These are phyloP conservation scores for Mortierella sp. DNA, from an alignment of 371 early-diverging fungal genomes.

Conservation along the genomic window DNA sequence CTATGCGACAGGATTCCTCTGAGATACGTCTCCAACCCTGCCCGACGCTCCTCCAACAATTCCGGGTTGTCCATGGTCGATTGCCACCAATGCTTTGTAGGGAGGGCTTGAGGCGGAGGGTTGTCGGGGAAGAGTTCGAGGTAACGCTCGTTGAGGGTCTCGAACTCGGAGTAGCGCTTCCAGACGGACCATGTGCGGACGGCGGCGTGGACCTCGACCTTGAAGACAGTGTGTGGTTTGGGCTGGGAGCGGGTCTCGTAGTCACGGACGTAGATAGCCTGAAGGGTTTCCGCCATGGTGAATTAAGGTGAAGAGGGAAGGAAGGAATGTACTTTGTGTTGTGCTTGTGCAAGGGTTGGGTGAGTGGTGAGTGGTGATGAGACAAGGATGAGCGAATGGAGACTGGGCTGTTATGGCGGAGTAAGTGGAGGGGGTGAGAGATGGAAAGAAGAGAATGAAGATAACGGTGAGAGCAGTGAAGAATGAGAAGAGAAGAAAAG, in stretches of 20 bases:
- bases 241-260: conserved; percentile 74
- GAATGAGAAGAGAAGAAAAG: background rate
- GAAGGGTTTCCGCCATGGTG: conserved; percentile 70
- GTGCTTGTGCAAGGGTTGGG: background rate
- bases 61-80: conserved; percentile 73
- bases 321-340: background rate
- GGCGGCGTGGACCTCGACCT: conserved; percentile 82
- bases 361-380: background rate
- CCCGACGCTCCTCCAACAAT: conserved; percentile 83
- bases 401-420: background rate
- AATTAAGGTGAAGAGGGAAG: background rate
- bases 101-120: conserved; percentile 72
- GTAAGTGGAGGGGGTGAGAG: background rate
- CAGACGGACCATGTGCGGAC: conserved; percentile 91
- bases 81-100: conserved; percentile 79
- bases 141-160: conserved; percentile 69
- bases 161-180: conserved; percentile 92
- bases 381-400: conserved; percentile 1
- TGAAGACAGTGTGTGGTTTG: conserved; percentile 81
- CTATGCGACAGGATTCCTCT: conserved; percentile 77
- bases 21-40: conserved; percentile 85
- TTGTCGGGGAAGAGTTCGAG: conserved; percentile 72
- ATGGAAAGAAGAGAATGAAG: conserved; percentile 4
- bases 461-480: background rate
- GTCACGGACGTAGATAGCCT: conserved; percentile 75